Evolutionary conservation across 495 filamentous ascomycete species (phyloP), one percentile per base, ranked within the genome.

Genomic region (Talaromyces trachyspermus): DNA sequence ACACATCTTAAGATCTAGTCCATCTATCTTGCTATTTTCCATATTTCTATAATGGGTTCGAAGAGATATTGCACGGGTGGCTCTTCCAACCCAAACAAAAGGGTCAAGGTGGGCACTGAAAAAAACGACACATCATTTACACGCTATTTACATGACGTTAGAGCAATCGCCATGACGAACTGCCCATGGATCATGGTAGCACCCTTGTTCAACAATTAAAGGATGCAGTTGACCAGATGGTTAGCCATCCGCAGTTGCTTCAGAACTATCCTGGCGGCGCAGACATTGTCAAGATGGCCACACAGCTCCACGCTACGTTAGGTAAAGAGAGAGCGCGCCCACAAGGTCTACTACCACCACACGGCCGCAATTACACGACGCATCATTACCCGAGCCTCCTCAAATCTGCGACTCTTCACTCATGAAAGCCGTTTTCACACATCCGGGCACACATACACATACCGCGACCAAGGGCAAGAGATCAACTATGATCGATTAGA

Each of bases 401-500:
- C 54, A 62, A 6, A 74, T 89, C 49, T 46, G 65, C 2, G 73
- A 88, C 55, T 62, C 69, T 0, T 55, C 57, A 12, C 69, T 89
- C 12, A 71, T 78, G 49, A 72, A 63, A 9, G 72, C 78, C 22
- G 77, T 80, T n/a, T 83, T 90, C 56, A 87, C 77, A 5, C 86
- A 90, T 55, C 65, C 70, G 1, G 80, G 76, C 6, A 61, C 68
- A 45, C 60, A 56, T 19, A 57, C 58, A 11, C 56, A 63, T 24
- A 52, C 18, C 46, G 52, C 33, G 41, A 45, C 7, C 66, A 24
- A 65, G 68, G 32, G 65, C 53, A 24, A 43, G 32, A 53, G 15
- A 44, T 57, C 32, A 71, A 62, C 47, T 89, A 88, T 57, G 84
- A 89, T 51, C 69, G 78, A 9, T 72, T 89, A 22, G 86, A 90